Percentiles rank a stretch among this genome's conserved stretches.
Evolutionary conservation across 345 rosid genomes (phyloP).

Genomic region (Cardiospermum halicacabum): DNA sequence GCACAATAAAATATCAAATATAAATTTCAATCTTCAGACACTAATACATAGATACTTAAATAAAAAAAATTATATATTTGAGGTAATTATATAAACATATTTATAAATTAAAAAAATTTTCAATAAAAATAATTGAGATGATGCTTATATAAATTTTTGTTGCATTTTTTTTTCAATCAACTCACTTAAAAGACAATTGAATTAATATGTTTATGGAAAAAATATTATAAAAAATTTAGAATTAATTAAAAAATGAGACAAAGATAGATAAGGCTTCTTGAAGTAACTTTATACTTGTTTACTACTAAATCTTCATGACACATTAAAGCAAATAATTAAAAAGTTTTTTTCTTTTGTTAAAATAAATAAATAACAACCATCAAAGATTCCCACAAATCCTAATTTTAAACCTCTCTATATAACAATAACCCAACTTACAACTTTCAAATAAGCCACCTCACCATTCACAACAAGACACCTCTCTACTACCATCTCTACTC

Average conservation of each 20-base stretch:
- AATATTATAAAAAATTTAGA: background rate
- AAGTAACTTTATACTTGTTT: background rate
- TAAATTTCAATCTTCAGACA: no score
- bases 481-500: background rate
- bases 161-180: no score
- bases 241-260: background rate
- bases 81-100: no score
- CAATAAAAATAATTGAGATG: no score
- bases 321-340: background rate
- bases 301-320: background rate
- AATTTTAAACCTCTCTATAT: background rate
- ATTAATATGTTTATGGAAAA: no score
- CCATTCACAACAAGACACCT: conserved; percentile 15
- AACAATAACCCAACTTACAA: background rate
- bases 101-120: no score
- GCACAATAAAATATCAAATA: no score
- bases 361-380: background rate
- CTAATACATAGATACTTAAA: no score
- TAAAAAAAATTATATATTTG: no score
- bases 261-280: background rate
- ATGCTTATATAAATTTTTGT: no score
- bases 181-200: no score
- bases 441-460: background rate
- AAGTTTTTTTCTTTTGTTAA: no score
- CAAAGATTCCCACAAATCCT: background rate